Percentiles rank a stretch among this genome's conserved stretches.
phyloP scores from a whole-genome alignment of 768 basidiomycete genomes.

The Boletellus ananiceps region DNA sequence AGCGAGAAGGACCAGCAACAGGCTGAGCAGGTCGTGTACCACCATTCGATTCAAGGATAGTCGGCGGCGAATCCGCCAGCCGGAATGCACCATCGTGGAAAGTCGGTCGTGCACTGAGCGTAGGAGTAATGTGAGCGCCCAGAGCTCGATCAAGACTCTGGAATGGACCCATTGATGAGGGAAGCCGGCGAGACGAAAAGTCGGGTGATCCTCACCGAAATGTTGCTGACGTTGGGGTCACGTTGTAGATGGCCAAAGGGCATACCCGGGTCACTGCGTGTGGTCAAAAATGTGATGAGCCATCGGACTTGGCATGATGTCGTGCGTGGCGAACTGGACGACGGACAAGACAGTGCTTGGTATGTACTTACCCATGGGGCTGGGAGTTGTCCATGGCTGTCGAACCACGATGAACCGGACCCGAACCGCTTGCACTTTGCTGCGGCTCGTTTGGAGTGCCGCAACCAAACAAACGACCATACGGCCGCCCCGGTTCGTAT shows the following conservation, averaged over 20 bases:
- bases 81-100: constrained; percentile 30
- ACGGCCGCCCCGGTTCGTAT: constrained; percentile 22
- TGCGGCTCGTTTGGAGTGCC: constrained; percentile 32
- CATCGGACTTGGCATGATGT: constrained; percentile 6
- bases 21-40: constrained; percentile 24
- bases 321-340: neutral
- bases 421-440: constrained; percentile 32
- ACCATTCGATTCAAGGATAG: constrained; percentile 28
- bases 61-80: constrained; percentile 31
- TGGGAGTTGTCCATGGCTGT: constrained; percentile 32
- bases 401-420: constrained; percentile 36
- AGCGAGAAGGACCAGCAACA: constrained; percentile 27
- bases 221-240: constrained; percentile 52
- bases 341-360: neutral
- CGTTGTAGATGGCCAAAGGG: constrained; percentile 58
- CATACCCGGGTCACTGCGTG: constrained; percentile 53
- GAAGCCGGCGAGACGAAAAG: constrained; percentile 21
- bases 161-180: constrained; percentile 18
- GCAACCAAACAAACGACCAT: constrained; percentile 21
- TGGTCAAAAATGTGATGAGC: constrained; percentile 15
- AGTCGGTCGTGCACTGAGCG: constrained; percentile 29
- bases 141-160: constrained; percentile 62
- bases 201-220: constrained; percentile 46
- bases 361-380: constrained; percentile 31
- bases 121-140: constrained; percentile 45